Evolutionary conservation across 106 monocot species (phyloP), one percentile per base, ranked within the genome.

Genomic region (Phalaenopsis equestris): DNA sequence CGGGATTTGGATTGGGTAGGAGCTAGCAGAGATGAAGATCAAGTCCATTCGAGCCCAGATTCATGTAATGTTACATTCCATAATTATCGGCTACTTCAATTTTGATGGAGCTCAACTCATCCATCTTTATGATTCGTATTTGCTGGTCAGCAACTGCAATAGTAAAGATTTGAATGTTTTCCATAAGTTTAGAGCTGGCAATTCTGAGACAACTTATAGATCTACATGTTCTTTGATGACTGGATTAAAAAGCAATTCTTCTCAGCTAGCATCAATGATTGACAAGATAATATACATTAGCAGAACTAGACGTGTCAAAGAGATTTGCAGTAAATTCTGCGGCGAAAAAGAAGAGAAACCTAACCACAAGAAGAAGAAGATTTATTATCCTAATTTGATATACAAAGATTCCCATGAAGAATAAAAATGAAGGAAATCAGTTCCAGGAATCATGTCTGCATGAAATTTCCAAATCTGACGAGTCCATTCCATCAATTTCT

Each of bases 361-460:
- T 76, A 76, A 76, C 76, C 46, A 76, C 21, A 48, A 76, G 48
- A 77, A 67, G 9, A 30, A 18, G 65, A 39, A 41, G 41, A 45
- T 73, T 52, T 55, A 43, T 47, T 58, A 41, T 65, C 82, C 82
- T 82, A 82, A 68, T 76, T 77, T 82, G 77, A 82, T 82, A 49
- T 82, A 82, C 82, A 82, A 73, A 12, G 39, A 68, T 55, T 72
- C 77, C 78, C 6, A 24, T 78, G 24, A 6, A 41, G 39, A 82
- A 45, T 6, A 45, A 45, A 52, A 82, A 65, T 45, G 11, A 77
- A 3, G 37, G 47, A 82, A 77, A 65, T 75, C 75, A 68, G 46
- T 77, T 67, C 15, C 14, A 7, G 45, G 52, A 41, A 67, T 48
- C 41, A 18, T 10, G 21, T 30, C 76, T 76, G 17, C 38, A 23